Conservation (phyloP, 1,284 basidiomycete species). For the Stygiomarasmius scandens region DNA sequence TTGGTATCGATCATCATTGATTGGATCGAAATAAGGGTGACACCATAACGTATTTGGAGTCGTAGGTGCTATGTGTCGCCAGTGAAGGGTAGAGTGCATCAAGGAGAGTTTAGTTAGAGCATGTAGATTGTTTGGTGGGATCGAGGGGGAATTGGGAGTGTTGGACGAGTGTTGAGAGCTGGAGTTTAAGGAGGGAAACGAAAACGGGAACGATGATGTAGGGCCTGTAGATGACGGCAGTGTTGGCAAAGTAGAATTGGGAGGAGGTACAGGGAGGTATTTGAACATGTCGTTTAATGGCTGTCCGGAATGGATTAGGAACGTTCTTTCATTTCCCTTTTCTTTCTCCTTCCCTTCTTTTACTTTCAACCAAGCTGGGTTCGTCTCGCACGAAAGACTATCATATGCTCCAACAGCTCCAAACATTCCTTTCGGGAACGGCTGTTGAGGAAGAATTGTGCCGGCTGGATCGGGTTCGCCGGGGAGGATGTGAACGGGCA, state of each 20-base stretch:
- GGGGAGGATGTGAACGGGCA: constrained; percentile 85
- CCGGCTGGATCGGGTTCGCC: constrained; percentile 89
- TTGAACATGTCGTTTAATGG: constrained; percentile 95
- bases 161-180: too few relatives aligned
- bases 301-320: constrained; percentile 89
- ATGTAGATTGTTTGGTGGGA: too few relatives aligned
- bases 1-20: too few relatives aligned
- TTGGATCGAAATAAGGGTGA: constrained; percentile 89
- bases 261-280: constrained; percentile 75
- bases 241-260: constrained; percentile 22
- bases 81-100: constrained; percentile 81
- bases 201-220: too few relatives aligned
- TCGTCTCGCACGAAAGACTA: constrained; percentile 83
- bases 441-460: constrained; percentile 90
- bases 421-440: constrained; percentile 91
- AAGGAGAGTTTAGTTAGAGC: constrained; percentile 64
- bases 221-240: too few relatives aligned
- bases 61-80: constrained; percentile 97
- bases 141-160: too few relatives aligned
- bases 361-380: constrained; percentile 84
- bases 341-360: constrained; percentile 28
- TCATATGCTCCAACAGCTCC: constrained; percentile 65
- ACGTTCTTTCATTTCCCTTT: constrained; percentile 36
- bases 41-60: constrained; percentile 99
- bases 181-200: too few relatives aligned